Conservation (phyloP, 352 stramenopile genomes). For the Pythium guiyangense region DNA sequence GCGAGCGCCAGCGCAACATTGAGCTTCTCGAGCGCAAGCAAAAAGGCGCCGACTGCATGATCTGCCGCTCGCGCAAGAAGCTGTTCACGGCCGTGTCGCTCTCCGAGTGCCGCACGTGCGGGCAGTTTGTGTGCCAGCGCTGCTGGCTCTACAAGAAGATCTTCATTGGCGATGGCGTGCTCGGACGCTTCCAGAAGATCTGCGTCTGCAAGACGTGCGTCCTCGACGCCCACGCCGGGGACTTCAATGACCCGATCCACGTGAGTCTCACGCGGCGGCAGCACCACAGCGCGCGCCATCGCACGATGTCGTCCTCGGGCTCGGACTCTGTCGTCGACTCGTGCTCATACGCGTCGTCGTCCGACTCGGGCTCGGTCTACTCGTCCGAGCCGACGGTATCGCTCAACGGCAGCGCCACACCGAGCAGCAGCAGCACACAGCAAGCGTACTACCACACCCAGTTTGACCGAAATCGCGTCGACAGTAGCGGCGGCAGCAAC, state of each 20-base stretch:
- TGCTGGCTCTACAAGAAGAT: slow-evolving; percentile 40
- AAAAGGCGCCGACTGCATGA: slow-evolving; percentile 23
- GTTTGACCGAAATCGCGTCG: not conserved
- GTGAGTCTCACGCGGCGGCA: slow-evolving; percentile 15
- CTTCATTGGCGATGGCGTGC: slow-evolving; percentile 35
- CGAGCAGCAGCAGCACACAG: not conserved
- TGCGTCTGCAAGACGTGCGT: slow-evolving; percentile 36
- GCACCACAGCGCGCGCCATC: not conserved
- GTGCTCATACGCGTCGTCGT: slow-evolving; percentile 7
- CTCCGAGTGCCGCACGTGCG: slow-evolving; percentile 39
- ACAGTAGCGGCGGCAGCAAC: not conserved
- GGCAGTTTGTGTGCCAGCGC: slow-evolving; percentile 37
- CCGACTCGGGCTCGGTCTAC: slow-evolving; percentile 6
- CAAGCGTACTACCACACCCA: slow-evolving; percentile 13
- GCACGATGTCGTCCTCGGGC: slow-evolving; percentile 6
- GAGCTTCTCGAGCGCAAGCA: slow-evolving; percentile 18
- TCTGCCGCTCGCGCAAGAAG: slow-evolving; percentile 28
- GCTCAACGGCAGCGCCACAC: not conserved
- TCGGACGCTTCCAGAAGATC: slow-evolving; percentile 42
- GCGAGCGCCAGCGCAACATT: slow-evolving; percentile 28
- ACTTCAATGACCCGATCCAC: slow-evolving; percentile 14
- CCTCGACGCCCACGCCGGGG: slow-evolving; percentile 28
- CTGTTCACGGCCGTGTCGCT: slow-evolving; percentile 26
- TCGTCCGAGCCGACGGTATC: slow-evolving; percentile 4
- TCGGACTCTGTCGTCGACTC: not conserved